Conservation (phyloP, 345 rosid species). For the Atalantia buxifolia region DNA sequence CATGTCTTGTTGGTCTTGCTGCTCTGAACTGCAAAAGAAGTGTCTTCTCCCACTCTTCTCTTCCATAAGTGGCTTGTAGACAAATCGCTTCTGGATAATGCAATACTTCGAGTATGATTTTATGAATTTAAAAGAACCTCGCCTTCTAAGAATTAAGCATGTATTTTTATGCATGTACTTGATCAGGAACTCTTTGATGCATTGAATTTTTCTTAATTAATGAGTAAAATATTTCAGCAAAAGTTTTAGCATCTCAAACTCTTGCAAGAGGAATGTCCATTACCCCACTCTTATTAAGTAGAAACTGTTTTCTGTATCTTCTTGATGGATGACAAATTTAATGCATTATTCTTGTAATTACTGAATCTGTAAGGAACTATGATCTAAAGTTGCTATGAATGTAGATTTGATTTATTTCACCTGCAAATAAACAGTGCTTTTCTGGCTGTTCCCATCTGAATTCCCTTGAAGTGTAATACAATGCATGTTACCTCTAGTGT, state of each 20-base stretch:
- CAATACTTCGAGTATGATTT: background rate
- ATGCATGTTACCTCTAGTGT: background rate
- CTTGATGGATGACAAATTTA: too few relatives aligned
- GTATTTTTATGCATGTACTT: background rate
- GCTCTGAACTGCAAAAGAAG: background rate
- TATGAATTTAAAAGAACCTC: background rate
- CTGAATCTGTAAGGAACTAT: background rate
- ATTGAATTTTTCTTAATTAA: background rate
- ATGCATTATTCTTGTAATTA: too few relatives aligned
- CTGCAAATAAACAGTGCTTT: background rate
- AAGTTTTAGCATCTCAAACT: background rate
- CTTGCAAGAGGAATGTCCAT: background rate
- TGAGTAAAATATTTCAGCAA: background rate
- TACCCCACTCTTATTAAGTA: background rate
- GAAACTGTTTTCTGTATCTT: background rate
- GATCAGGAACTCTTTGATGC: background rate
- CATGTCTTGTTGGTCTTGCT: background rate
- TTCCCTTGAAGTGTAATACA: background rate
- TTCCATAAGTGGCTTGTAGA: background rate
- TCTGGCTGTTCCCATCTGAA: background rate
- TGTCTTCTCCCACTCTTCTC: background rate
- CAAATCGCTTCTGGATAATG: background rate
- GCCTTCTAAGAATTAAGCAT: too few relatives aligned
- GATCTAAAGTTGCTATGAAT: background rate
- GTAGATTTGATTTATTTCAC: background rate